These are phyloP conservation scores for Zymoseptoria crescenta DNA, from an alignment of 2,329 filamentous ascomycete genomes.

Conservation along the genomic window DNA sequence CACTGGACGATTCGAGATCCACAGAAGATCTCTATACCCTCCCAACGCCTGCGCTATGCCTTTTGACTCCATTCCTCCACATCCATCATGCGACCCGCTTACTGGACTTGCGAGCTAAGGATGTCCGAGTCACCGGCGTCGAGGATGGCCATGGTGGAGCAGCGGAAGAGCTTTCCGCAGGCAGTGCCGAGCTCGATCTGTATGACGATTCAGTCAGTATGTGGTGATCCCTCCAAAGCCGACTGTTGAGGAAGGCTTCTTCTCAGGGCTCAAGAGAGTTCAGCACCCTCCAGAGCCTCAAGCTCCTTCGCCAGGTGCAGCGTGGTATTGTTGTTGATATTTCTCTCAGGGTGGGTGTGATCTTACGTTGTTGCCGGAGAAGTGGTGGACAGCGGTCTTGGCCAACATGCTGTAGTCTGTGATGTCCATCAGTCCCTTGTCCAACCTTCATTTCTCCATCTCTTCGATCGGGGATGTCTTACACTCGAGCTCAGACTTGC, in stretches of 20 bases:
- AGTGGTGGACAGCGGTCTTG: slow-evolving; percentile 96
- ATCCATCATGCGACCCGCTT: slow-evolving; percentile 17
- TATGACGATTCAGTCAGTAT: slow-evolving; percentile 38
- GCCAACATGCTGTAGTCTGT: slow-evolving; percentile 74
- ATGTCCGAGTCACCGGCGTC: slow-evolving; percentile 98
- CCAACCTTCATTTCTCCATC: slow-evolving; percentile 7
- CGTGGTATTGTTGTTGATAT: slow-evolving; percentile 5
- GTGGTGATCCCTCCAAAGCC: slow-evolving; percentile 76
- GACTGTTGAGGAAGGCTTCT: slow-evolving; percentile 53
- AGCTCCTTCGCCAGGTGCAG: slow-evolving; percentile 31
- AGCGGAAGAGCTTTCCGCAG: slow-evolving; percentile 98
- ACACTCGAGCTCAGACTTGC: slow-evolving; percentile 89
- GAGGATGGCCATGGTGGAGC: slow-evolving; percentile 92
- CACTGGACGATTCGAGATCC: not conserved
- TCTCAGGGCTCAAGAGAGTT: slow-evolving; percentile 64
- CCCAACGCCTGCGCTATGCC: not conserved
- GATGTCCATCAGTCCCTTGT: slow-evolving; percentile 10
- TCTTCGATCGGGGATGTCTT: slow-evolving; percentile 20
- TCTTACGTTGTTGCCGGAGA: slow-evolving; percentile 98
- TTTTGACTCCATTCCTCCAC: slow-evolving; percentile 5
- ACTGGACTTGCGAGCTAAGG: slow-evolving; percentile 60
- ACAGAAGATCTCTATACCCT: not conserved
- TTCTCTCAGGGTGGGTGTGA: not conserved
- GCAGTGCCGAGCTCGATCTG: slow-evolving; percentile 98
- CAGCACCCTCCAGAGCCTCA: slow-evolving; percentile 30